Conservation (phyloP, 495 filamentous ascomycete genomes). For the Neurospora sublineolata region DNA sequence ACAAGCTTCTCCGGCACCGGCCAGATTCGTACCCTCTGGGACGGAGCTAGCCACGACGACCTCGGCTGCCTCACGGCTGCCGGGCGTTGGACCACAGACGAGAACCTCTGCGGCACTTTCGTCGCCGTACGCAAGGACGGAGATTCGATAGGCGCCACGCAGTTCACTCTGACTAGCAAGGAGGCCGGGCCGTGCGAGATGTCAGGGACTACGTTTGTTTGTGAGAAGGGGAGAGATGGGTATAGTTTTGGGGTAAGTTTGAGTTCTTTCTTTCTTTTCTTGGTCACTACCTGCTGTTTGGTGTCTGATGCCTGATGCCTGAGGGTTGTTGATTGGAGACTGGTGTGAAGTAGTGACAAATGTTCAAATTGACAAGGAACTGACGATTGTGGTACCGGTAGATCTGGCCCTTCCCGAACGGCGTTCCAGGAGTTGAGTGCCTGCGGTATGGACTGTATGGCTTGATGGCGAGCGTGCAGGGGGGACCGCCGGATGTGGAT, state of each 20-base stretch:
- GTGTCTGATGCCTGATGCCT: neutral
- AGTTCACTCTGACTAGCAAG: slow-evolving; percentile 2
- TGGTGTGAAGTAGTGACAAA: too few relatives aligned
- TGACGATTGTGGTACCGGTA: neutral
- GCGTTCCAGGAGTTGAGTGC: slow-evolving; percentile 7
- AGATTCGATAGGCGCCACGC: neutral
- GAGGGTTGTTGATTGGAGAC: too few relatives aligned
- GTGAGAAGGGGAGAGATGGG: neutral
- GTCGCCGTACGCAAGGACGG: neutral
- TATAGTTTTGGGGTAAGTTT: slow-evolving; percentile 13
- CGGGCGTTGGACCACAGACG: slow-evolving; percentile 14
- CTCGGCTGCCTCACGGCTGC: slow-evolving; percentile 17
- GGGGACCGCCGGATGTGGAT: slow-evolving; percentile 1
- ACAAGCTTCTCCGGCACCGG: slow-evolving; percentile 8
- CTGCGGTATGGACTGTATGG: slow-evolving; percentile 15
- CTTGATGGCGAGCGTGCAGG: slow-evolving; percentile 9
- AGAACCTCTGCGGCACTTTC: slow-evolving; percentile 11
- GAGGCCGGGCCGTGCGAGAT: slow-evolving; percentile 7
- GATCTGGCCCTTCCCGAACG: slow-evolving; percentile 16
- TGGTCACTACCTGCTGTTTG: neutral
- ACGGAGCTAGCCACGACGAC: slow-evolving; percentile 8
- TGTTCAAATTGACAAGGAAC: too few relatives aligned
- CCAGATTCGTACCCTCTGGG: slow-evolving; percentile 13
- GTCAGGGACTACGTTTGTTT: slow-evolving; percentile 6
- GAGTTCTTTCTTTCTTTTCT: neutral